A percentile compares a stretch with the other conserved stretches of the same genome.
These are phyloP conservation scores for Candida dajiaensis DNA, from an alignment of 805 yeast species.

Conservation along the genomic window DNA sequence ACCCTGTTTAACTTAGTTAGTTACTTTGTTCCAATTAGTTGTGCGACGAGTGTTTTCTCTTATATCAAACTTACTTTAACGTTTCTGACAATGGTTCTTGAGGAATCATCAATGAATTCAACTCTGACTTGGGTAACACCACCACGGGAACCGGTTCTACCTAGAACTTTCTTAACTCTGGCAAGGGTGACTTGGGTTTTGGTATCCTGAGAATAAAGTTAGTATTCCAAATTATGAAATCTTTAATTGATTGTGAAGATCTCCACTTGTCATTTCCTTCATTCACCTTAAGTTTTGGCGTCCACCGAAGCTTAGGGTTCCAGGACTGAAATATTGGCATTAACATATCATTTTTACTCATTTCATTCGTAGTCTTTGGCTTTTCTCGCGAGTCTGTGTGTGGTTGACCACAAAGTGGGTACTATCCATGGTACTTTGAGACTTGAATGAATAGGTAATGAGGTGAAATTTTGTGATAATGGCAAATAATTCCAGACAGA, in stretches of 20 bases:
- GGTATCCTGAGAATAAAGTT: constrained; percentile 20
- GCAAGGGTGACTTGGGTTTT: constrained; percentile 86
- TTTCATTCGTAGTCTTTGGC: not conserved
- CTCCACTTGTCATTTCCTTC: not conserved
- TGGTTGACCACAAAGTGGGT: not conserved
- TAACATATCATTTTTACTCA: not conserved
- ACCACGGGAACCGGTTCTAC: constrained; percentile 99
- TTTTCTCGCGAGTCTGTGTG: not conserved
- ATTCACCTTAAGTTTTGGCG: too few species aligned
- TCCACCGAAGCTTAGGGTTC: too few species aligned
- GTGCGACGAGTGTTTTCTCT: not conserved
- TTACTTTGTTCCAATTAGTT: not conserved
- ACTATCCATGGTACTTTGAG: not conserved
- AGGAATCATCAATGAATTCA: constrained; percentile 90
- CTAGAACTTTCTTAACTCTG: constrained; percentile 98
- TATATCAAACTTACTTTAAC: constrained; percentile 49
- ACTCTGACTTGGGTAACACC: constrained; percentile 99
- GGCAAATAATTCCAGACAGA: not conserved
- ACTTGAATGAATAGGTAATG: not conserved
- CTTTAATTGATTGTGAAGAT: not conserved
- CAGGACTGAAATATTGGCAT: not conserved
- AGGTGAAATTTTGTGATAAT: not conserved
- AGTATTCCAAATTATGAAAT: not conserved
- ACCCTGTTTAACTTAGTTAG: constrained; percentile 36
- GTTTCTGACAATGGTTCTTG: constrained; percentile 96